Conservation (phyloP, 352 stramenopile species). For the Phytophthora pini region DNA sequence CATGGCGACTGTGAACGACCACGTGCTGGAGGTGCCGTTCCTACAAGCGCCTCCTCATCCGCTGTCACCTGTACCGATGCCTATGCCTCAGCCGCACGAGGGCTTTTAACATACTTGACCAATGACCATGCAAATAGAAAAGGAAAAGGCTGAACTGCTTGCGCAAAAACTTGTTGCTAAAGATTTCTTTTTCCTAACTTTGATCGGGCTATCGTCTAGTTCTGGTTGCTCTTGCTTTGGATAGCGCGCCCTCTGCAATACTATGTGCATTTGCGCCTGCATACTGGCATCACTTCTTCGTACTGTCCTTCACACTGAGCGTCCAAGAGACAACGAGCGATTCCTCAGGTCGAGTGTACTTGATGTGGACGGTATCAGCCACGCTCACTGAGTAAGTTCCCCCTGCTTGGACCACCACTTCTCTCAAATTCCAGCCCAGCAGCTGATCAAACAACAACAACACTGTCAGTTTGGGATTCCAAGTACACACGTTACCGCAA, state of each 20-base stretch:
- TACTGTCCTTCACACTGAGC: constrained; percentile 48
- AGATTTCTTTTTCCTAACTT: constrained; percentile 30
- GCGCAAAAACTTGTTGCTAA: constrained; percentile 23
- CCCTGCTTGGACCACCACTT: constrained; percentile 55
- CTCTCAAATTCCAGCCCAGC: constrained; percentile 65
- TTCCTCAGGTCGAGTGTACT: constrained; percentile 58
- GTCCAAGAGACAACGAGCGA: constrained; percentile 56
- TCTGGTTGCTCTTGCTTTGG: constrained; percentile 17
- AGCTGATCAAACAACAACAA: constrained; percentile 35
- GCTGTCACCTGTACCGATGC: constrained; percentile 28
- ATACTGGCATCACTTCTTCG: constrained; percentile 22
- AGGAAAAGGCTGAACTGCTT: constrained; percentile 19
- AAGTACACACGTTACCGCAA: neutral
- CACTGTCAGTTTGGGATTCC: constrained; percentile 8
- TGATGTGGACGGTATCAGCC: constrained; percentile 47
- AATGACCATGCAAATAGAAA: constrained; percentile 38
- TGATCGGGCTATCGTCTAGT: constrained; percentile 31
- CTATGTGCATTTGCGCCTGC: constrained; percentile 35
- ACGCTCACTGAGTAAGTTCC: constrained; percentile 57
- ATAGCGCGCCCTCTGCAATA: constrained; percentile 28
- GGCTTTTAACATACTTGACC: constrained; percentile 33
- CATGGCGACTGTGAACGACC: constrained; percentile 48
- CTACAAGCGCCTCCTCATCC: constrained; percentile 34
- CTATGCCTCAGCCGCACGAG: constrained; percentile 19
- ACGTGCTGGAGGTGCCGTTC: constrained; percentile 53